Conservation (phyloP, 108 stramenopile species). For the Skeletonema marinoi region DNA sequence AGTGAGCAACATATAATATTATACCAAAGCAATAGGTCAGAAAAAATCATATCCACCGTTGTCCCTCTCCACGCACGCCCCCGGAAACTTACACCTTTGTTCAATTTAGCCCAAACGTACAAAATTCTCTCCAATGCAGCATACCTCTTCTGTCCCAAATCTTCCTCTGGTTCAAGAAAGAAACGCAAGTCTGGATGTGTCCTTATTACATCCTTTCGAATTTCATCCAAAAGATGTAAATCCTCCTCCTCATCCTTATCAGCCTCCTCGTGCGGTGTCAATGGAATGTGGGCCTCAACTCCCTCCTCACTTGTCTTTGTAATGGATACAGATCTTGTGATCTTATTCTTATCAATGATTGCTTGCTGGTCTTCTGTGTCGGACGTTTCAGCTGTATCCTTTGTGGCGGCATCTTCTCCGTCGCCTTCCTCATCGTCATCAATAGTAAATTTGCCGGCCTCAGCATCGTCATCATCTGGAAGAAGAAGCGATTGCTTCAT, state of each 20-base stretch:
- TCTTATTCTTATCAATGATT: not conserved
- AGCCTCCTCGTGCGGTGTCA: constrained; percentile 1
- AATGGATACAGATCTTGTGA: constrained; percentile 1
- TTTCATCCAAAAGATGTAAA: constrained; percentile 75
- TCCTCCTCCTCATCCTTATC: constrained; percentile 57
- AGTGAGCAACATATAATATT: not conserved
- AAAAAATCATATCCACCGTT: not conserved
- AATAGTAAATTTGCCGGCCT: not conserved
- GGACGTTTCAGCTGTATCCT: constrained; percentile 3
- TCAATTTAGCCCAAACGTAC: constrained; percentile 95
- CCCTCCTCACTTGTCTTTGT: constrained; percentile 18
- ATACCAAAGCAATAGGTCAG: no score
- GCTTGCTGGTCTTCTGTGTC: constrained; percentile 15
- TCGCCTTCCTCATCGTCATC: constrained; percentile 31
- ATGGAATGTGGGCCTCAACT: constrained; percentile 3
- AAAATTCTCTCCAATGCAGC: constrained; percentile 90
- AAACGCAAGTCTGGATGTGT: constrained; percentile 87
- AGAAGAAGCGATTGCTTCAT: constrained; percentile 17
- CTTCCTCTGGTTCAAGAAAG: constrained; percentile 76
- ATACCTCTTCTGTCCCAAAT: constrained; percentile 77
- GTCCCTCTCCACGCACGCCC: not conserved
- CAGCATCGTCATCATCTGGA: not conserved
- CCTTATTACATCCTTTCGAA: constrained; percentile 89
- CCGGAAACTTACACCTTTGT: constrained; percentile 84
- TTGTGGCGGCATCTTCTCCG: constrained; percentile 8